A percentile compares a stretch with the other conserved stretches of the same genome.
phyloP scores from a whole-genome alignment of 176 grass and related monocot species.

The Melocanna baccifera region DNA sequence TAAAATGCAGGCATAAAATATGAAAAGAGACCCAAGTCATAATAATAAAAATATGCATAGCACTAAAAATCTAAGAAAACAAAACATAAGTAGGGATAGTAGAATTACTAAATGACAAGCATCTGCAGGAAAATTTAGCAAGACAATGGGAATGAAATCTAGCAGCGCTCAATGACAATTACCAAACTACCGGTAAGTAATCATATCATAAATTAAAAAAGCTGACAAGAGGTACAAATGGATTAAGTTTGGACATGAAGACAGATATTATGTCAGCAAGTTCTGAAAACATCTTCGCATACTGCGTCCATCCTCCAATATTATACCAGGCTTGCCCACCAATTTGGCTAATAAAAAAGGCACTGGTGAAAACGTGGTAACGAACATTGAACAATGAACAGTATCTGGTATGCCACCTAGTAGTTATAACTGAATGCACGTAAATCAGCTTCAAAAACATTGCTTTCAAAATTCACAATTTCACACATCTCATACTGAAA shows the following conservation, averaged over 20 bases:
- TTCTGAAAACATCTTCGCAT: background rate
- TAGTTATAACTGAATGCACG: background rate
- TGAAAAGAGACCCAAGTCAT: background rate
- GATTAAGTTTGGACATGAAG: background rate
- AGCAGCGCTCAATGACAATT: background rate
- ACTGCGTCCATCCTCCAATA: background rate
- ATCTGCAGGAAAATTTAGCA: constrained; percentile 8
- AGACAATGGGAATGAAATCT: background rate
- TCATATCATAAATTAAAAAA: background rate
- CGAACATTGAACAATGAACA: background rate
- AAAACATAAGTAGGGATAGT: background rate
- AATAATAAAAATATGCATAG: background rate
- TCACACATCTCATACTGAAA: background rate
- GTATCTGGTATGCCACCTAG: background rate
- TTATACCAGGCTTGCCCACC: background rate
- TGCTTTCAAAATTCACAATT: background rate
- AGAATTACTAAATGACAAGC: background rate
- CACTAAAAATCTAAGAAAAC: background rate
- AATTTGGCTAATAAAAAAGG: background rate
- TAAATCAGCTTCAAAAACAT: background rate
- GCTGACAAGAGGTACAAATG: background rate
- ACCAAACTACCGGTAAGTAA: background rate
- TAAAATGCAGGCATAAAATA: constrained; percentile 20
- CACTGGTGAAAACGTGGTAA: background rate
- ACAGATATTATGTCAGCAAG: background rate